Evolutionary conservation across 306 rosid genomes (phyloP), one percentile per base, ranked within the genome.

Genomic region (Luffa acutangula): DNA sequence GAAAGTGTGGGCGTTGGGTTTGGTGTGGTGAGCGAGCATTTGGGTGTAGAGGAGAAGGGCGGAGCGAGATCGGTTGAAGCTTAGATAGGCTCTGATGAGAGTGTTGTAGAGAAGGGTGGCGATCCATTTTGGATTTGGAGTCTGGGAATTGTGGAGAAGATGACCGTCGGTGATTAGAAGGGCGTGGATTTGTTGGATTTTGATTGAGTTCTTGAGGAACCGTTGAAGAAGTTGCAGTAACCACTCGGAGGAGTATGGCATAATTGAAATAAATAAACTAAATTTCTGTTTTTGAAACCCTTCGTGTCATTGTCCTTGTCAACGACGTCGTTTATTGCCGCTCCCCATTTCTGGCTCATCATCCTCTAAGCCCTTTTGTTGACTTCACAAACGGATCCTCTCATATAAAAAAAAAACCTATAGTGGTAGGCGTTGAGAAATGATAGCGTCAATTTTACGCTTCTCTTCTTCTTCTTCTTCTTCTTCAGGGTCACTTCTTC

Each of bases 1-100:
- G 82, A 92, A 89, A 0, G 97, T 94, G 85, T 85, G 84, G 82
- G 80, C 79, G 80, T 92, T 94, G 65, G 97, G 97, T 13, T 81
- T 81, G 43, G 79, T 83, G 57, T 62, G 81, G 84, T 82, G 84
- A 41, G 83, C 74, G 45, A 94, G 93, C 98, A 94, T 94, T 46
- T 81, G 90, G n/a, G 86, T 77, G 88, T 89, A 92, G 79, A 92
- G 87, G 13, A 76, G 17, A 77, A 92, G 70, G 70, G 91, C 75
- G 42, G 82, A 84, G 82, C 80, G 76, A 39, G 81, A 56, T 79
- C 85, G 77, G 10, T 86, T 80, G 43, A 80, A 79, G 73, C 71
- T 56, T 65, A 89, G 79, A 76, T 91, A 85, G 70, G 92, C 87
- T 83, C 88, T 85, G 60, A 88, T 89, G 79, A 91, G 81, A 46